A percentile compares a stretch with the other conserved stretches of the same genome.
Evolutionary conservation across 345 rosid genomes (phyloP).

Genomic region (Arabidopsis thaliana): TAIR10.1 NC_003076.8:24800501-24801000

Average conservation of each 20-base stretch:
- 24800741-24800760: background rate
- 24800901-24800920: constrained; percentile 1
- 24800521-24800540: background rate
- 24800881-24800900: constrained; percentile 15
- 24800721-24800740: too few species aligned
- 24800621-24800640: background rate
- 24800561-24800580: constrained; percentile 8
- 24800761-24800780: constrained; percentile 1
- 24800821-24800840: background rate
- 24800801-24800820: background rate
- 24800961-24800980: constrained; percentile 36
- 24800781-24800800: constrained; percentile 29
- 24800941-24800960: constrained; percentile 37
- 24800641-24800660: constrained; percentile 36
- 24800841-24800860: background rate
- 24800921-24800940: constrained; percentile 29
- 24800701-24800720: background rate
- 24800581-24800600: constrained; percentile 30
- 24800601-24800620: background rate
- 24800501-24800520: background rate
- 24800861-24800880: background rate
- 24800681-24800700: background rate
- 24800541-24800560: background rate
- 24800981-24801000: constrained; percentile 14
- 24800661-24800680: background rate